These are phyloP conservation scores for Neonectria sp. DNA, from an alignment of 2,329 filamentous ascomycete species.

Conservation along the genomic window DNA sequence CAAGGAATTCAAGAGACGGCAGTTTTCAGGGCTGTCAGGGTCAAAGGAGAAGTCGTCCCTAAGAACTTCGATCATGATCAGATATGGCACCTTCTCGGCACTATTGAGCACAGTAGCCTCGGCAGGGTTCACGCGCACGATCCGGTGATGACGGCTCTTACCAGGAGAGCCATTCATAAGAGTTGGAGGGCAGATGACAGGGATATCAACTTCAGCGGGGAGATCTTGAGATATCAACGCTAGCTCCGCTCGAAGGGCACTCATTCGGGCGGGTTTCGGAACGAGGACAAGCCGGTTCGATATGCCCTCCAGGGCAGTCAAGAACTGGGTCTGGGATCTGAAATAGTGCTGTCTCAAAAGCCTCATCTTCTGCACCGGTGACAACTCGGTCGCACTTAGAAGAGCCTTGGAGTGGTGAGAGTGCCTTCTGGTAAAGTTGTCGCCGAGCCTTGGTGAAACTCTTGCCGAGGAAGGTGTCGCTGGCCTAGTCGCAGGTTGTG, in stretches of 20 bases:
- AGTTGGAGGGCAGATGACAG: slow-evolving; percentile 83
- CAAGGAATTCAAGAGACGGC: slow-evolving; percentile 73
- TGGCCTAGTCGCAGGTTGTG: slow-evolving; percentile 67
- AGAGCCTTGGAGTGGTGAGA: slow-evolving; percentile 73
- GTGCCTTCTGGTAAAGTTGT: slow-evolving; percentile 70
- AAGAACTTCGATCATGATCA: slow-evolving; percentile 88
- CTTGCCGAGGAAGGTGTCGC: slow-evolving; percentile 72
- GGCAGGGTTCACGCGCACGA: slow-evolving; percentile 86
- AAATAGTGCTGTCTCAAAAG: slow-evolving; percentile 87
- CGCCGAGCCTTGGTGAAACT: slow-evolving; percentile 60
- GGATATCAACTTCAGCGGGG: slow-evolving; percentile 87
- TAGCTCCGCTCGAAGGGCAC: slow-evolving; percentile 84
- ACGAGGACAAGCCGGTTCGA: slow-evolving; percentile 88
- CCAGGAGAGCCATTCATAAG: slow-evolving; percentile 81
- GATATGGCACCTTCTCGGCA: slow-evolving; percentile 87
- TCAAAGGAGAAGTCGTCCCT: slow-evolving; percentile 89
- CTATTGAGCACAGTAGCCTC: slow-evolving; percentile 90
- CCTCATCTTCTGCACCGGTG: slow-evolving; percentile 77
- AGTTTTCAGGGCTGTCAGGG: slow-evolving; percentile 80
- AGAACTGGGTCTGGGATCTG: slow-evolving; percentile 83
- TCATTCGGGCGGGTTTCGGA: slow-evolving; percentile 85
- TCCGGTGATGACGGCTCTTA: slow-evolving; percentile 84
- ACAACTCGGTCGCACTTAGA: slow-evolving; percentile 73
- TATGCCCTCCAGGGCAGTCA: slow-evolving; percentile 86
- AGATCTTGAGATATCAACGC: slow-evolving; percentile 86